Percentiles rank a stretch among this genome's conserved stretches.
phyloP scores from a whole-genome alignment of 2,329 filamentous ascomycete species.

The Diaporthe aspalathi region DNA sequence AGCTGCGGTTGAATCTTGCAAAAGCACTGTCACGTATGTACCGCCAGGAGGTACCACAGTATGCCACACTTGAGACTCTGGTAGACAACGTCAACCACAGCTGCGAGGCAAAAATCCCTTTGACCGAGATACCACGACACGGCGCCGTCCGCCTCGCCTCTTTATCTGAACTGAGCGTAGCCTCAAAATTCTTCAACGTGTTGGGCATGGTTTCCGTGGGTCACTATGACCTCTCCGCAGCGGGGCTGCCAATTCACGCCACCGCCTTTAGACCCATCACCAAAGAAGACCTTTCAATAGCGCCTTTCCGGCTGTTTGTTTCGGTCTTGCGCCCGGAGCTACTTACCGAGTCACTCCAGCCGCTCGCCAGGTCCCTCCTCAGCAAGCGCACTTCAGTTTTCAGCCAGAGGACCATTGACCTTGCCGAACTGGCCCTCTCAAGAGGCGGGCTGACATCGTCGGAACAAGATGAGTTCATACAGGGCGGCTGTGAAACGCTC shows the following conservation, averaged over 20 bases:
- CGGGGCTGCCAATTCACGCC: constrained; percentile 62
- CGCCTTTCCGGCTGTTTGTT: constrained; percentile 54
- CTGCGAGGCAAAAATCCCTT: not conserved
- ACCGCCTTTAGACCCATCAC: constrained; percentile 61
- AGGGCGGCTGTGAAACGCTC: constrained; percentile 58
- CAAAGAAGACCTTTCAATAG: constrained; percentile 2
- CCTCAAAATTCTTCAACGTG: constrained; percentile 57
- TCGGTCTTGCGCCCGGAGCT: constrained; percentile 53
- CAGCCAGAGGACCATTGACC: constrained; percentile 49
- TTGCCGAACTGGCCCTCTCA: constrained; percentile 51
- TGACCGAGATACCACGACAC: constrained; percentile 47
- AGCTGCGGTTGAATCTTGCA: constrained; percentile 39
- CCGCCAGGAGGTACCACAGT: constrained; percentile 43
- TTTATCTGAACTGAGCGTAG: constrained; percentile 54
- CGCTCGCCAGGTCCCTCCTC: constrained; percentile 50
- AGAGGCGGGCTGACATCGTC: constrained; percentile 45
- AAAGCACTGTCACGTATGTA: constrained; percentile 43
- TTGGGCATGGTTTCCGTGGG: constrained; percentile 62
- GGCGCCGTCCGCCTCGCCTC: constrained; percentile 63
- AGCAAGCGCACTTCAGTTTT: constrained; percentile 54
- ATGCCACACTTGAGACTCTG: constrained; percentile 39
- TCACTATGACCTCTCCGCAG: constrained; percentile 62
- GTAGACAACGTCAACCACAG: constrained; percentile 31
- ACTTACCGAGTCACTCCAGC: constrained; percentile 42
- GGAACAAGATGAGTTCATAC: constrained; percentile 53